Evolutionary conservation across 2,329 filamentous ascomycete genomes (phyloP), one percentile per base, ranked within the genome.

Genomic region (Trichophyton simii): DNA sequence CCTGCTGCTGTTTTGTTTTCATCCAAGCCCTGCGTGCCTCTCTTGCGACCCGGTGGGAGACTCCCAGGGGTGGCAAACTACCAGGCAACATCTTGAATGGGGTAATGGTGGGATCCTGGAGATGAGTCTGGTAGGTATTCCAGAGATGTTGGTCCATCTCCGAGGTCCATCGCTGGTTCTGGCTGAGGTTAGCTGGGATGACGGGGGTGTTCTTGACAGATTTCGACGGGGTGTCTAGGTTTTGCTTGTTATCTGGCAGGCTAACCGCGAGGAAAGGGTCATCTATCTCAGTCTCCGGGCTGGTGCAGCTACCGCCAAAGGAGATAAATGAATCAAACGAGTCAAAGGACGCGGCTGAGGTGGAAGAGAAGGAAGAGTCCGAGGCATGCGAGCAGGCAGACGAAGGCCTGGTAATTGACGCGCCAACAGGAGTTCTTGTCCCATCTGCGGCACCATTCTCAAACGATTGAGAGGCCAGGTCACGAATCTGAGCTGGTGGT

Each of bases 31-130:
- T 80, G 68, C 80, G 82, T 36, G 84, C 84, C 69, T 83, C 79
- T 58, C 82, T 78, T 3, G 83, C 82, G 41, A 87, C 83, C 61
- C 83, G 80, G 67, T 83, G 79, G 65, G 83, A 86, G 28, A 86
- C 82, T 18, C 84, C 84, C 59, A 86, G 78, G 9, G 84, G 84
- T 42, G 84, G 84, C 38, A 82, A 78, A 50, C 81, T 83, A 57
- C 84, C 83, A 1, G 83, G 84, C 0, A 85, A 77, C 73, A 83
- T 84, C 68, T 86, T 86, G 77, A 86, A 86, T 0, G 84, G 84
- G 1, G 84, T 87, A 57, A 86, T 79, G 2, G 81, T 83, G 20
- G 84, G 84, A 69, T 86, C 83, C 64, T 84, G 82, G n/a, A 86
- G 74, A 69, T 85, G 86, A 60, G 79, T 77, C 73, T 85, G 82